A percentile compares a stretch with the other conserved stretches of the same genome.
These are phyloP conservation scores for Populus nigra DNA, from an alignment of 345 rosid species.

Conservation along the genomic window DNA sequence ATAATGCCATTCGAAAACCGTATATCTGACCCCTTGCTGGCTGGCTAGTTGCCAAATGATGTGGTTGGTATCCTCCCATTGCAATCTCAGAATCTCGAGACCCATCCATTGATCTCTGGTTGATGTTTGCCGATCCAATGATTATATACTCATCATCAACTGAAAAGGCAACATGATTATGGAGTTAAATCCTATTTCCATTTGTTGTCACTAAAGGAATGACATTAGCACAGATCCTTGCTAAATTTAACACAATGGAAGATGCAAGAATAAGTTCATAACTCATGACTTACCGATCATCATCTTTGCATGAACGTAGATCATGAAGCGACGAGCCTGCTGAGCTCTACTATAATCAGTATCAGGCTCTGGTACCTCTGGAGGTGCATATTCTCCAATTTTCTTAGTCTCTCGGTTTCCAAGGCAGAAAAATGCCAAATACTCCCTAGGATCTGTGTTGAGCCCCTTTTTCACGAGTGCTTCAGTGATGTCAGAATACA, in stretches of 20 bases:
- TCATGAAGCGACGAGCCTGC: slow-evolving; percentile 71
- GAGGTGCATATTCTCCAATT: slow-evolving; percentile 42
- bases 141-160: slow-evolving; percentile 93
- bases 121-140: slow-evolving; percentile 86
- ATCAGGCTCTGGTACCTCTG: slow-evolving; percentile 44
- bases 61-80: slow-evolving; percentile 83
- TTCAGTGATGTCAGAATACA: slow-evolving; percentile 58
- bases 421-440: slow-evolving; percentile 69
- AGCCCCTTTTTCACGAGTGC: slow-evolving; percentile 46
- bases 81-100: slow-evolving; percentile 80
- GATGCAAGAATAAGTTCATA: too few relatives aligned
- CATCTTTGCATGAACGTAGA: slow-evolving; percentile 84
- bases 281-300: slow-evolving; percentile 57
- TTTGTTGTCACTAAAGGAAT: too few relatives aligned
- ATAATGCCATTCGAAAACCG: slow-evolving; percentile 60
- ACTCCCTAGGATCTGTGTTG: slow-evolving; percentile 53
- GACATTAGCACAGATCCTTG: too few relatives aligned
- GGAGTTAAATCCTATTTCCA: background rate
- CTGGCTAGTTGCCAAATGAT: slow-evolving; percentile 34
- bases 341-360: slow-evolving; percentile 70
- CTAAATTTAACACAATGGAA: too few relatives aligned
- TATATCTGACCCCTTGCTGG: slow-evolving; percentile 51
- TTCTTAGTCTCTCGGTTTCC: slow-evolving; percentile 55
- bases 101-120: slow-evolving; percentile 92
- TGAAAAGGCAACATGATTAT: slow-evolving; percentile 12